Percentiles rank a stretch among this genome's conserved stretches.
Evolutionary conservation across 2,329 filamentous ascomycete species (phyloP).

Genomic region (Pseudopyrenochaeta lycopersici): DNA sequence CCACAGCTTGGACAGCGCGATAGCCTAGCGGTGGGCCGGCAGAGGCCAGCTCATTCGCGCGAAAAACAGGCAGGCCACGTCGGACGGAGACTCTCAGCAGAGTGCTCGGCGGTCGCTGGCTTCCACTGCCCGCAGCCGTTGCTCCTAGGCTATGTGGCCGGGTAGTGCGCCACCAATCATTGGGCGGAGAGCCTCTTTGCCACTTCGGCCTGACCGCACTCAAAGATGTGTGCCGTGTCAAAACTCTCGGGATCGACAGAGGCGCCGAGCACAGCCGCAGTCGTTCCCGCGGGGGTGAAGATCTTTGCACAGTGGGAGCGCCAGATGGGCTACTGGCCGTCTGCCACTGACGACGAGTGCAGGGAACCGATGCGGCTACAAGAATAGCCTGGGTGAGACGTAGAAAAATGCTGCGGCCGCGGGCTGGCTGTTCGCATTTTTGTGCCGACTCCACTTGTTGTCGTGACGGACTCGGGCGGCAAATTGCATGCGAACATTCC

Average conservation of each 20-base stretch:
- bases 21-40: constrained; percentile 7
- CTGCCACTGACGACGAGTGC: constrained; percentile 9
- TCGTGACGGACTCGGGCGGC: neutral
- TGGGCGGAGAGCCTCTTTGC: constrained; percentile 16
- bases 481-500: constrained; percentile 16
- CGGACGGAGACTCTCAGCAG: constrained; percentile 21
- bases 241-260: constrained; percentile 28
- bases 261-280: constrained; percentile 29
- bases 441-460: neutral
- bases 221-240: neutral
- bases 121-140: constrained; percentile 21
- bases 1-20: constrained; percentile 20
- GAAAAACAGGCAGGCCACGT: constrained; percentile 14
- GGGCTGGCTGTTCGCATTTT: neutral
- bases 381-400: constrained; percentile 8
- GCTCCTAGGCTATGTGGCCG: constrained; percentile 11
- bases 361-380: constrained; percentile 7
- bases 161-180: constrained; percentile 20
- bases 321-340: constrained; percentile 8
- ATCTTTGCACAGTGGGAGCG: constrained; percentile 12
- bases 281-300: constrained; percentile 15
- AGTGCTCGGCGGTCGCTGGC: constrained; percentile 7
- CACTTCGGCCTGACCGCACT: constrained; percentile 34
- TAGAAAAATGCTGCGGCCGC: neutral
- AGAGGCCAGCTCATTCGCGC: constrained; percentile 16